phyloP scores from a whole-genome alignment of 2,329 filamentous ascomycete genomes.

The Phaeosphaeria sp. region DNA sequence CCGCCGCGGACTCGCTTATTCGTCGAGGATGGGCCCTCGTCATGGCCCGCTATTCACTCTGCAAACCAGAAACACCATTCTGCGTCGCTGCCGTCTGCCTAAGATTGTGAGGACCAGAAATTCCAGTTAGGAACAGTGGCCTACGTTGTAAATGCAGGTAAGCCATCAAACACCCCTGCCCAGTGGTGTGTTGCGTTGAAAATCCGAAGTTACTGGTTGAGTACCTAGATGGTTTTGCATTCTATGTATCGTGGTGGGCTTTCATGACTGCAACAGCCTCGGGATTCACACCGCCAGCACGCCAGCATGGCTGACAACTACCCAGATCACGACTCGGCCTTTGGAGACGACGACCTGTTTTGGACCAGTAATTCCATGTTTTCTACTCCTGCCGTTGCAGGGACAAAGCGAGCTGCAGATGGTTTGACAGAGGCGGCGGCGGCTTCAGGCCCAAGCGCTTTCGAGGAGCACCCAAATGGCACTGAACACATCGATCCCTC shows the following conservation, averaged over 20 bases:
- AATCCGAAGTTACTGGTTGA: not conserved
- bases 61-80: constrained; percentile 13
- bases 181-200: not conserved
- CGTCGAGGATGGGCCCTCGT: constrained; percentile 7
- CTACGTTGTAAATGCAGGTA: not conserved
- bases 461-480: constrained; percentile 24
- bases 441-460: constrained; percentile 19
- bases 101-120: not conserved
- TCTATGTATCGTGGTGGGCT: not conserved
- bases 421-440: constrained; percentile 21
- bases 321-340: constrained; percentile 40
- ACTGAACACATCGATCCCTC: constrained; percentile 35
- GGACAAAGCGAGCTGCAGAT: constrained; percentile 41
- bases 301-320: constrained; percentile 37
- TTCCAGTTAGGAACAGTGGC: not conserved
- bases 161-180: not conserved
- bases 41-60: constrained; percentile 20
- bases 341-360: constrained; percentile 39
- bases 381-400: constrained; percentile 32
- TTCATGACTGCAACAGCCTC: not conserved
- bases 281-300: constrained; percentile 5
- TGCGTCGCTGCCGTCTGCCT: constrained; percentile 6
- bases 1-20: constrained; percentile 18
- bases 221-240: not conserved
- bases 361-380: constrained; percentile 36